phyloP scores from a whole-genome alignment of 345 rosid genomes.

The Brassica napus region DNA sequence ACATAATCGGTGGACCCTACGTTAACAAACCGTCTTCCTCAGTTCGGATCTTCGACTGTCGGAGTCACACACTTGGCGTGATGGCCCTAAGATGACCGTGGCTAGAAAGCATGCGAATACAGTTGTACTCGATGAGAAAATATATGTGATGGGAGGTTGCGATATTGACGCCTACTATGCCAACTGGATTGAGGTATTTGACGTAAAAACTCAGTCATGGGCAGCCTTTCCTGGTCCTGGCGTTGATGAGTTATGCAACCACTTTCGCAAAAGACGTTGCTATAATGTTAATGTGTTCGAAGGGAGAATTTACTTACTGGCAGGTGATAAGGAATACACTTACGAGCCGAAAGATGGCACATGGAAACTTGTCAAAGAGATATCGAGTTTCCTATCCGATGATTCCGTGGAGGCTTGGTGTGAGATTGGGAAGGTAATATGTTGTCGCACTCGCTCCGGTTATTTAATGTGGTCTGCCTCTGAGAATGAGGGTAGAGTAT shows the following conservation, averaged over 20 bases:
- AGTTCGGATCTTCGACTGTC: constrained; percentile 67
- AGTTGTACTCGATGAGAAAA: not conserved
- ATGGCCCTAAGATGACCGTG: constrained; percentile 54
- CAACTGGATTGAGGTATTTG: not conserved
- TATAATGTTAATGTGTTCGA: not conserved
- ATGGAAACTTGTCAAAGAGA: not conserved
- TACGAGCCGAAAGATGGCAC: not conserved
- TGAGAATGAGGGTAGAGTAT: not conserved
- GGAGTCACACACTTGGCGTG: constrained; percentile 56
- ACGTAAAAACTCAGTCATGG: not conserved
- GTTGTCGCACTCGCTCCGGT: not conserved
- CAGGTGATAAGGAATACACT: not conserved
- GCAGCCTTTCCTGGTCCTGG: not conserved
- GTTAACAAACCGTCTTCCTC: constrained; percentile 32
- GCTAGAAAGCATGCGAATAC: not conserved
- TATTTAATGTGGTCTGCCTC: not conserved
- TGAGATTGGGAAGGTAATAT: not conserved
- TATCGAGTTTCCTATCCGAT: not conserved
- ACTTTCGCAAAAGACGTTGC: not conserved
- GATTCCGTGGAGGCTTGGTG: not conserved
- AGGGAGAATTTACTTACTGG: not conserved
- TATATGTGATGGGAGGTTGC: not conserved
- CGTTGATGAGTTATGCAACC: not conserved
- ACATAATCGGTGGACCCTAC: constrained; percentile 56
- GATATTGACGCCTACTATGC: not conserved